Evolutionary conservation across 495 filamentous ascomycete species (phyloP), one percentile per base, ranked within the genome.

Genomic region (Apiosordaria backusii): DNA sequence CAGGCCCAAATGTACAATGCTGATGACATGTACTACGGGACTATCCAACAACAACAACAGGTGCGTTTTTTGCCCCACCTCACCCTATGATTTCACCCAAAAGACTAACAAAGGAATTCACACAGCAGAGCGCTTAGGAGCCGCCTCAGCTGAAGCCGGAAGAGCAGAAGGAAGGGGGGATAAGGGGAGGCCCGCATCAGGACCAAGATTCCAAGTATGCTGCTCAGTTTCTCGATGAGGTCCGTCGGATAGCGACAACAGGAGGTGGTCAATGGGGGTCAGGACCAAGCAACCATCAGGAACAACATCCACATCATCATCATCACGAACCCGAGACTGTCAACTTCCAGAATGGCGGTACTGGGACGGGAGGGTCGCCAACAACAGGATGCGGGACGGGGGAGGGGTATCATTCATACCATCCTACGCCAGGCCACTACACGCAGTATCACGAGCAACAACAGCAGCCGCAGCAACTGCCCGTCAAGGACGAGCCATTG

Each of bases 11-110:
- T 97, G 86, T 97, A 92, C 73, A 75, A 84, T 61, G 86, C 88
- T 55, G 86, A 94, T 74, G 91, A 93, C 61, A 96, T 97, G 84
- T 97, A 97, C 79, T 85, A 85, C 35, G 95, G 92, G 77, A 84
- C 89, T 45, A 82, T 87, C 67, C 89, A 97, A 83, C 90, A 90
- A 67, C 84, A 89, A 67, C 92, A 96, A 78, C 92, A 93, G 85
- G 92, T 94, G 84, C 68, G 85, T 79, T 53, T 22, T 57, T 19
- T 23, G 13, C 59, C 29, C 61, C n/a, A 21, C 53, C 19, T 50
- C 25, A 25, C 21, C 21, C 21, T 24, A 29, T 7, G 1, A 25
- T 19, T 13, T 22, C 0, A 16, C 29, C 4, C 50, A 10, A 23
- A 5, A 23, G 22, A 1, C n/a, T 26, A 63, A 21, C n/a, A 25